Percentiles rank a stretch among this genome's conserved stretches.
Conservation (phyloP, 2,329 filamentous ascomycete genomes). For the Elsinoe necatrix region DNA sequence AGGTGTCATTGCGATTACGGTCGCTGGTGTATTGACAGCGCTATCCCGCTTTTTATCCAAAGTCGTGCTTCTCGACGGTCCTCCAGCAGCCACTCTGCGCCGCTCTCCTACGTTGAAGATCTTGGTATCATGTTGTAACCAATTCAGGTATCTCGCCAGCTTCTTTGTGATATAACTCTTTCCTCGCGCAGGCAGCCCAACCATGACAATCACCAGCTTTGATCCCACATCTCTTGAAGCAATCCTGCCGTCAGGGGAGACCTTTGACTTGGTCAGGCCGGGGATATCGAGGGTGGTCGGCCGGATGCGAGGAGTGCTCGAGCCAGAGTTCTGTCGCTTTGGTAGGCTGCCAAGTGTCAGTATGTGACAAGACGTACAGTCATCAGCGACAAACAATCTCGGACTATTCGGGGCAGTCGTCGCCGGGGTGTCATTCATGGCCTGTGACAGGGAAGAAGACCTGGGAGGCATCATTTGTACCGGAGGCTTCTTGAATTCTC, state of each 20-base stretch:
- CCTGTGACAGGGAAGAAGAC: slow-evolving; percentile 21
- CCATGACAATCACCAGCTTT: slow-evolving; percentile 97
- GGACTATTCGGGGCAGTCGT: slow-evolving; percentile 56
- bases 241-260: slow-evolving; percentile 92
- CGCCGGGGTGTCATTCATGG: slow-evolving; percentile 54
- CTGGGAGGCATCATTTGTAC: not conserved
- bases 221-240: slow-evolving; percentile 88
- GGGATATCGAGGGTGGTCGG: slow-evolving; percentile 96
- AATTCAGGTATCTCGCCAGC: slow-evolving; percentile 86
- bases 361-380: slow-evolving; percentile 15
- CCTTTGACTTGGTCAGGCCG: slow-evolving; percentile 87
- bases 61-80: slow-evolving; percentile 29
- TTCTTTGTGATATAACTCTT: slow-evolving; percentile 99
- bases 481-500: slow-evolving; percentile 11
- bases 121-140: slow-evolving; percentile 89
- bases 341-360: slow-evolving; percentile 47
- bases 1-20: slow-evolving; percentile 18
- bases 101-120: slow-evolving; percentile 98
- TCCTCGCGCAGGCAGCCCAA: slow-evolving; percentile 85
- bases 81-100: slow-evolving; percentile 66
- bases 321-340: slow-evolving; percentile 63
- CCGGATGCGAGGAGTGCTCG: slow-evolving; percentile 70
- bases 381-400: slow-evolving; percentile 45
- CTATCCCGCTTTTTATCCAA: slow-evolving; percentile 27
- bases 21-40: slow-evolving; percentile 17